Evolutionary conservation across 805 yeast species (phyloP), one percentile per base, ranked within the genome.

Genomic region (Suhomyces sp.): DNA sequence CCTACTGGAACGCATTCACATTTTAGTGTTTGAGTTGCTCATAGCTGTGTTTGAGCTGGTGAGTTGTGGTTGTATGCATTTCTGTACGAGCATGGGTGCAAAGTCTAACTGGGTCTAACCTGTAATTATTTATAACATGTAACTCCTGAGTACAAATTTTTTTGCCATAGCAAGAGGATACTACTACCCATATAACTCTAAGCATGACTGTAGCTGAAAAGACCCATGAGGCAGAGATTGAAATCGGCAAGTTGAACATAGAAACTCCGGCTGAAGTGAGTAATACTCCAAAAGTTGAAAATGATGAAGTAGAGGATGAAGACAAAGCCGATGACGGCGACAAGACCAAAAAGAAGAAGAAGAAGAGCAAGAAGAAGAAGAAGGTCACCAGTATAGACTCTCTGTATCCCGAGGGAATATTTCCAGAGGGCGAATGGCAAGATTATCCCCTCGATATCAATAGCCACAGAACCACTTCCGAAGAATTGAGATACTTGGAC

Each of bases 371-470:
- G 79, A 63, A 80, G 74, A 62, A 78, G 74, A 68, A 77, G 74
- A 73, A 84, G 53, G 71, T 83, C 37, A 83, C 81, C 25, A 85
- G 86, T 35, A 85, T 94, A 51, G 81, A 84, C 20, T 74, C 78
- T 43, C 75, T 84, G 48, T 93, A 81, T 68, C 86, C 93, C 0
- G 86, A 83, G 27, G 88, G 84, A 0, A 71, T 75, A 1, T 92
- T 82, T 63, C 97, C 97, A 4, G 94, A 85, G 63, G 97, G 97
- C 48, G 86, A 89, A 71, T 87, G 91, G 85, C 73, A 76, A 67
- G 96, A 90, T 50, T 90, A 92, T 63, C 82, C 82, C 9, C 80
- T 81, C 54, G 90, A 87, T 51, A 62, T 73, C 24, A 84, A 84
- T 63, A 69, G 82, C 49, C 81, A 82, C 64, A 81, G 99, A 57